Evolutionary conservation across 345 rosid genomes (phyloP), one percentile per base, ranked within the genome.

Genomic region (Sisymbrium irio): DNA sequence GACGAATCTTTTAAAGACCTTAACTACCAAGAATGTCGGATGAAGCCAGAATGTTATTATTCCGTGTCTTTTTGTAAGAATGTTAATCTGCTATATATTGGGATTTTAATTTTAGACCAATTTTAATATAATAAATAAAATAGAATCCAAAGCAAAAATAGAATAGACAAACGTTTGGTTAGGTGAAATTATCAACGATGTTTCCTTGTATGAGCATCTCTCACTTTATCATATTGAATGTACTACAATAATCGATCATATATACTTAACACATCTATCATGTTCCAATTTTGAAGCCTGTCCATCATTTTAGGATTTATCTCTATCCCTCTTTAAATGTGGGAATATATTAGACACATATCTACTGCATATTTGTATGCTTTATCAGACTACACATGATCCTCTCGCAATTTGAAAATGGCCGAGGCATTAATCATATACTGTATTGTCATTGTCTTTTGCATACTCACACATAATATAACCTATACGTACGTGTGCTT

Each of bases 141-240:
- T 59, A 66, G 67, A 40, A 51, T 67, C 53, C 49, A 74, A 45
- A 64, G n/a, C 39, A 35, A n/a, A n/a, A n/a, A n/a, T n/a, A n/a
- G n/a, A n/a, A n/a, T n/a, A n/a, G n/a, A n/a, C 32, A 73, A 65
- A 73, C 4, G 32, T 44, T 33, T 32, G 44, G 63, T 63, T 64
- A 46, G 77, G 65, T 44, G 58, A 58, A 54, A 44, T 3, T 1
- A 64, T 55, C 15, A 55, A 45, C 58, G 65, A 25, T 27, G 65
- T 45, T 65, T 73, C 59, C 51, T 65, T 65, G 51, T 36, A 71
- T 17, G 33, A 39, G 47, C 63, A 35, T 42, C 28, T 18, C 37
- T 18, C 33, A 61, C 41, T 25, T 71, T 28, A 62, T 37, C 9
- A 5, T 62, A 41, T 15, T 42, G 37, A 12, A 50, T 39, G 74